These are phyloP conservation scores for Murraya koenigii DNA, from an alignment of 345 rosid species.

Conservation along the genomic window DNA sequence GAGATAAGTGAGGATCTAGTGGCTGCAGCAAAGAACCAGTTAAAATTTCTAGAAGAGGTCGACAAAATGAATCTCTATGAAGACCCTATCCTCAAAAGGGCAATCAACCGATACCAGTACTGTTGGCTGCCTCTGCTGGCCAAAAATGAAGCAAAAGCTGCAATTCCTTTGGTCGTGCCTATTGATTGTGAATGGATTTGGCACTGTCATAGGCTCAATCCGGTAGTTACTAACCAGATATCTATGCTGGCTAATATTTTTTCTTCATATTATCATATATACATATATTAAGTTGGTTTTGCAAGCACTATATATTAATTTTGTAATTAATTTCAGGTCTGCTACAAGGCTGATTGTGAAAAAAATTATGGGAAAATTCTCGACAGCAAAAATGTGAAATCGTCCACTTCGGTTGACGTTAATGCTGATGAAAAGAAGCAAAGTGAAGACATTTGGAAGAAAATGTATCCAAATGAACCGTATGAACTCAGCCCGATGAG, in stretches of 20 bases:
- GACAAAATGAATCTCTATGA: slow-evolving; percentile 77
- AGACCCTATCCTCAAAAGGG: slow-evolving; percentile 60
- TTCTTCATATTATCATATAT: no score
- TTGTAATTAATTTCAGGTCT: slow-evolving; percentile 39
- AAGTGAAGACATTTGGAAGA: slow-evolving; percentile 69
- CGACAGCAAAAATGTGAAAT: slow-evolving; percentile 55
- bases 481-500: no score
- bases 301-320: no score
- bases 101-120: slow-evolving; percentile 87
- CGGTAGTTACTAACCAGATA: slow-evolving; percentile 40
- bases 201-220: slow-evolving; percentile 98
- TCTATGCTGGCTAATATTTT: no score
- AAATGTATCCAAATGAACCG: slow-evolving; percentile 64
- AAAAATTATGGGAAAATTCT: slow-evolving; percentile 66
- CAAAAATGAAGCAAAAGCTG: slow-evolving; percentile 23
- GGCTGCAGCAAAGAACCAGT: slow-evolving; percentile 72
- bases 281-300: no score
- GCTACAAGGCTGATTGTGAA: slow-evolving; percentile 77
- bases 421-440: slow-evolving; percentile 34
- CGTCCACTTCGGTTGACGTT: slow-evolving; percentile 34
- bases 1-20: slow-evolving; percentile 55
- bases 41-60: slow-evolving; percentile 63
- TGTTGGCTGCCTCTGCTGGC: slow-evolving; percentile 97
- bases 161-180: slow-evolving; percentile 68
- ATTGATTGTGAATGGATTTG: slow-evolving; percentile 98